These are phyloP conservation scores for Quercus mongolica DNA, from an alignment of 306 rosid species.

Conservation along the genomic window DNA sequence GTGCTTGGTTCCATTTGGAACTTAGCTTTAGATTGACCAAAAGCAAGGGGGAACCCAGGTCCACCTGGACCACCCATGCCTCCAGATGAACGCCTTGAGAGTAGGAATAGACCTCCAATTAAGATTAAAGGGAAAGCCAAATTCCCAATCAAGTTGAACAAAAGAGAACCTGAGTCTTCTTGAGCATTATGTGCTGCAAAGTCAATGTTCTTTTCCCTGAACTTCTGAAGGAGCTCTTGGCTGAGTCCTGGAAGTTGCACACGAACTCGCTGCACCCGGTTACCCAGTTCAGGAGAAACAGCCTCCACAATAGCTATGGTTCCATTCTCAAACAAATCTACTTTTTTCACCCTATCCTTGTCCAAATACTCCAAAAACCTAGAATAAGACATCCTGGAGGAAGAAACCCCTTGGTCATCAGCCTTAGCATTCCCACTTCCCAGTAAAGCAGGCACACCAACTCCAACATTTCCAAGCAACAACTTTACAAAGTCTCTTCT, in stretches of 20 bases:
- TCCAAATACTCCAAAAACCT: constrained; percentile 92
- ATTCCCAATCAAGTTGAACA: constrained; percentile 86
- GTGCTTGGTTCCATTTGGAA: constrained; percentile 99
- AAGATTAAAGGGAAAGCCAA: constrained; percentile 86
- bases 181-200: constrained; percentile 98
- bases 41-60: constrained; percentile 78
- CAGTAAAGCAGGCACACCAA: constrained; percentile 61
- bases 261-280: constrained; percentile 85
- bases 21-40: constrained; percentile 97
- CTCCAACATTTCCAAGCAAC: constrained; percentile 63
- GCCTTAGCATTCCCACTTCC: constrained; percentile 71
- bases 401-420: constrained; percentile 88
- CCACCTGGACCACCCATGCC: constrained; percentile 98
- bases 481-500: constrained; percentile 82
- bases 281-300: constrained; percentile 86
- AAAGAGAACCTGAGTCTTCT: constrained; percentile 86
- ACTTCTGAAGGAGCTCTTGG: constrained; percentile 95
- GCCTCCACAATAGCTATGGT: constrained; percentile 91
- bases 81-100: constrained; percentile 91
- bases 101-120: constrained; percentile 90
- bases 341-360: constrained; percentile 85
- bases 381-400: constrained; percentile 96
- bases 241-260: constrained; percentile 96
- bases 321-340: constrained; percentile 89
- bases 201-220: constrained; percentile 92